Evolutionary conservation across 805 yeast species (phyloP), one percentile per base, ranked within the genome.

Genomic region (Clavispora asparagi): DNA sequence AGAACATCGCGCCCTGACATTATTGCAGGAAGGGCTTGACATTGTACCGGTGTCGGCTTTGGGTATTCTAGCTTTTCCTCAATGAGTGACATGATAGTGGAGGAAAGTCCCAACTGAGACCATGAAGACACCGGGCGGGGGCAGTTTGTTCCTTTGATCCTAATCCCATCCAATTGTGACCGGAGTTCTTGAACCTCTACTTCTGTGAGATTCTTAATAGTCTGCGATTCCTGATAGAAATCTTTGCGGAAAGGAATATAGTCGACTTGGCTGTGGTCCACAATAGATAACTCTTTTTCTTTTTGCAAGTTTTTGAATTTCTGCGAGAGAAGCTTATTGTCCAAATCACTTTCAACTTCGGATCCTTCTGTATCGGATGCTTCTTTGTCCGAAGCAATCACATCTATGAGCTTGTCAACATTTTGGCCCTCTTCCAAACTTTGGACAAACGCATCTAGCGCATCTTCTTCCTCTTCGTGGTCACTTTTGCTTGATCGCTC

Each of bases 1-100:
- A 94, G 85, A 7, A 92, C 79, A 66, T 94, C 98, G 41, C 85
- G 66, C 0, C 98, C 98, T 2, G 83, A 73, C 95, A 92, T 87
- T 17, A 90, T 81, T 0, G 90, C 85, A 0, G 99, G 98, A 19
- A 91, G 73, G 0, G 97, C 90, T 57, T 90, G 97, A 0, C 90
- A 75, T 63, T 94, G 99, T 45, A 94, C 89, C 0, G 97, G 79
- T 0, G 97, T 87, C 1, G 98, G 96, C 2, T 66, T 59, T 0
- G 64, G 69, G 59, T 79, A 91, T 7, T 71, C 62, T 9, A 85
- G 61, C 12, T 68, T 68, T 3, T 75, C 71, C 1, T 71, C 68
- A 7, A 92, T 68, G 0, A 81, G 73, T 2, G 74, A 64, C 68
- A 79, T 70, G 1, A 83, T 72, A 1, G 74, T 70, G 0, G 79